Conservation (phyloP, 441 rosid species). For the Erodium trifolium region DNA sequence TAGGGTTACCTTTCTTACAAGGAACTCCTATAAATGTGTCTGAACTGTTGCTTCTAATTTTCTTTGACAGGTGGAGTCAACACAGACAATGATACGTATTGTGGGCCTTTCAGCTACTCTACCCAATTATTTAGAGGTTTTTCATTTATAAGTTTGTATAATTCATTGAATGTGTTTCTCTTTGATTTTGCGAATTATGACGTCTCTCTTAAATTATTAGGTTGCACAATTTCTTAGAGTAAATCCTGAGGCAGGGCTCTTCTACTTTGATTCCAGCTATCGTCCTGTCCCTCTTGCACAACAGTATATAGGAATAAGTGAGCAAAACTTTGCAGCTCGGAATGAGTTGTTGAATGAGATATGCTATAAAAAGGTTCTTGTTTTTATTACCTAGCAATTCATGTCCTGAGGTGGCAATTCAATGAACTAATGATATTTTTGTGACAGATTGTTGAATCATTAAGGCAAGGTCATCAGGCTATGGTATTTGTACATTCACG, state of each 20-base stretch:
- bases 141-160: slow-evolving; percentile 4
- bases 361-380: slow-evolving; percentile 82
- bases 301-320: slow-evolving; percentile 95
- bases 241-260: slow-evolving; percentile 82
- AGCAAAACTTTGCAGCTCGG: slow-evolving; percentile 80
- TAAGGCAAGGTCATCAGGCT: slow-evolving; percentile 90
- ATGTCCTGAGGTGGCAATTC: slow-evolving; percentile 23
- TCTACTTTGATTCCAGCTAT: slow-evolving; percentile 95
- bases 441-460: slow-evolving; percentile 73
- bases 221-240: slow-evolving; percentile 98
- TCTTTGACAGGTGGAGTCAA: slow-evolving; percentile 77
- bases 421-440: slow-evolving; percentile 19
- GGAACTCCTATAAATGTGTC: neutral
- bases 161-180: slow-evolving; percentile 3
- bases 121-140: slow-evolving; percentile 90
- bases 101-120: slow-evolving; percentile 98
- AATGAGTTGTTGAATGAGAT: slow-evolving; percentile 79
- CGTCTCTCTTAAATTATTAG: slow-evolving; percentile 34
- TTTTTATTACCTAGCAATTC: slow-evolving; percentile 16
- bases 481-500: slow-evolving; percentile 99
- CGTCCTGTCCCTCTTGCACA: slow-evolving; percentile 98
- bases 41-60: slow-evolving; percentile 13
- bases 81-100: slow-evolving; percentile 95
- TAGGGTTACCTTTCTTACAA: slow-evolving; percentile 11
- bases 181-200: slow-evolving; percentile 5